Conservation (phyloP, 2,329 filamentous ascomycete species). For the Fusarium sororula region DNA sequence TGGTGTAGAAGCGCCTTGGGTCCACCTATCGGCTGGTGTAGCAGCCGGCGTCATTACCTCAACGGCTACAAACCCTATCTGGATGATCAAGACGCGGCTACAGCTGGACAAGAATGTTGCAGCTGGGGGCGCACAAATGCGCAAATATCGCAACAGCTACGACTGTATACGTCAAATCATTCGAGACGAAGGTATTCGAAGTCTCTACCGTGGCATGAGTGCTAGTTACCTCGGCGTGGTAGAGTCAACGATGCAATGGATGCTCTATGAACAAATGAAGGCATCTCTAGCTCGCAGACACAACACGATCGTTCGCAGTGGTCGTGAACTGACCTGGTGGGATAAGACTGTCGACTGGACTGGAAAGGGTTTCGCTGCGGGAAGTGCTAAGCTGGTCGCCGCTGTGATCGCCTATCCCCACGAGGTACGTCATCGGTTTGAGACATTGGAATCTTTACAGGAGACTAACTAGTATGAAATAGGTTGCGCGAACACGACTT, state of each 20-base stretch:
- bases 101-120: conserved; percentile 90
- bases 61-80: conserved; percentile 94
- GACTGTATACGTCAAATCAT: conserved; percentile 89
- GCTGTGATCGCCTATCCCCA: conserved; percentile 90
- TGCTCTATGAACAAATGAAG: conserved; percentile 95
- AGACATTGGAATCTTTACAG: not conserved
- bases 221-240: conserved; percentile 91
- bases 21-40: conserved; percentile 81
- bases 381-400: conserved; percentile 85
- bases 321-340: conserved; percentile 72
- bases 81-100: conserved; percentile 92
- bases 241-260: conserved; percentile 92
- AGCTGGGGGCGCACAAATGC: conserved; percentile 61
- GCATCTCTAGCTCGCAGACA: conserved; percentile 72
- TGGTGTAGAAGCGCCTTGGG: conserved; percentile 74
- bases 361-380: conserved; percentile 81
- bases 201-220: conserved; percentile 89
- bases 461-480: conserved; percentile 4
- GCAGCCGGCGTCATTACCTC: conserved; percentile 85
- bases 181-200: conserved; percentile 79
- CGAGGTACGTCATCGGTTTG: conserved; percentile 67
- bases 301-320: conserved; percentile 63
- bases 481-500: conserved; percentile 84
- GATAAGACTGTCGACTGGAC: conserved; percentile 81
- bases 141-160: conserved; percentile 86